These are phyloP conservation scores for Kuraishia molischiana DNA, from an alignment of 805 yeast genomes.

Conservation along the genomic window DNA sequence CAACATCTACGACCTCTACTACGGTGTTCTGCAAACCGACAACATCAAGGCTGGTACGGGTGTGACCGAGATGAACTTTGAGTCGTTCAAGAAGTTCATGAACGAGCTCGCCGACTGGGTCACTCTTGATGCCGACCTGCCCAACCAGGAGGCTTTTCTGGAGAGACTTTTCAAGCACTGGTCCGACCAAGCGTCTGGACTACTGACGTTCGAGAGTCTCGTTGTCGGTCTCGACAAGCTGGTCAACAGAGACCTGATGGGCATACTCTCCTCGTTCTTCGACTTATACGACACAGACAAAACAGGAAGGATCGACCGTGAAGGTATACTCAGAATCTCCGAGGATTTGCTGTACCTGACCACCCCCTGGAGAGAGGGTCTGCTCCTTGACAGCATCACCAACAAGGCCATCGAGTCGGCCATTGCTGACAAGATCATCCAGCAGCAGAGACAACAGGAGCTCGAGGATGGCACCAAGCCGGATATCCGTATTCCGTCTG, in stretches of 20 bases:
- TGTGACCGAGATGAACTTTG: constrained; percentile 56
- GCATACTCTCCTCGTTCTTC: constrained; percentile 69
- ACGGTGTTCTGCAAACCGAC: constrained; percentile 63
- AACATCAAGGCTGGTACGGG: constrained; percentile 39
- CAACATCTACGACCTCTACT: constrained; percentile 76
- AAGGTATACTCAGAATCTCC: constrained; percentile 72
- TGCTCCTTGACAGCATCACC: constrained; percentile 54
- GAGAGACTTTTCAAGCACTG: constrained; percentile 59
- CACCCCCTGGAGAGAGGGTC: constrained; percentile 76
- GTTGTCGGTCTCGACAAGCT: constrained; percentile 65
- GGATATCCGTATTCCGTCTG: constrained; percentile 42
- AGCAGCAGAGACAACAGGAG: constrained; percentile 24
- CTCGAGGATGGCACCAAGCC: constrained; percentile 19
- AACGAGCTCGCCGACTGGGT: constrained; percentile 77
- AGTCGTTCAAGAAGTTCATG: constrained; percentile 65
- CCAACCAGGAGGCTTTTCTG: constrained; percentile 37
- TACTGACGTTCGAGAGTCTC: constrained; percentile 58
- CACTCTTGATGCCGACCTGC: constrained; percentile 24
- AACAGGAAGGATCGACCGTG: constrained; percentile 59
- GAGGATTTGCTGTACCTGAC: constrained; percentile 82
- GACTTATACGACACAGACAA: constrained; percentile 56
- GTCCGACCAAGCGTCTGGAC: constrained; percentile 36
- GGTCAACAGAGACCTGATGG: constrained; percentile 67
- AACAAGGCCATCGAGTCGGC: constrained; percentile 52
- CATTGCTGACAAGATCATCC: constrained; percentile 52